Base-by-base conservation (phyloP, 495 filamentous ascomycete species). In the Aspergillus incahuasiensis region DNA sequence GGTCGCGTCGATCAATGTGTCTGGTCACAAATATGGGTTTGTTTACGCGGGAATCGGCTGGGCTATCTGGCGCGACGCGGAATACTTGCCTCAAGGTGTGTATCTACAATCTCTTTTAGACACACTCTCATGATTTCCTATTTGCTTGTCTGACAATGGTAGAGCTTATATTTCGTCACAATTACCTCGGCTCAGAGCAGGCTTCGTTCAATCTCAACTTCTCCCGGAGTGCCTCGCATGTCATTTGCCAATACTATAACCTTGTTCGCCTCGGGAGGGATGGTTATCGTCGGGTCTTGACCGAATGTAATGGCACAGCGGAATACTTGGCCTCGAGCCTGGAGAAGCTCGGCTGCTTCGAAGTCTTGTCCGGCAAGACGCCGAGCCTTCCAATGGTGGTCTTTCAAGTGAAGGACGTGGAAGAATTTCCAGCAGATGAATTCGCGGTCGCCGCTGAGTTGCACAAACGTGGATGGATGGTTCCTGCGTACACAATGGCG, bases 151-250 rank as follows among this genome's bases (percentile, higher is more conserved):
- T 28, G 8, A 28, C 25, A 3, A 28, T 28, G 8, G 3, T 8
- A 68, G 91, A 95, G 67, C 84, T 96, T 35, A 89, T 96, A 63
- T 96, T 96, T 82, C 95, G 95, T 79, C 92, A 95, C 80, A 96
- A 96, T 75, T 96, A 96, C 68, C 86, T 96, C 2, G 91, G 91
- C 51, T 88, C 91, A 21, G 90, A 96, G 61, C 91, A 96, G 72
- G 85, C 91, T n/a, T 95, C 89, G 49, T 95, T 95, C 78, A 96
- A 91, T n/a, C 81, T 96, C 48, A 96, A 96, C 77, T 96, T 96
- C 78, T 91, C 86, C 68, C 92, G 94, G 70, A 91, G 91, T 54
- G 91, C 91, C 42, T 86, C 86, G 38, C 91, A 95, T 63, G 85
- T 96, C 58, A 95, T 96, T 64, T 91, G 91, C 28, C 91, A 96